A percentile compares a stretch with the other conserved stretches of the same genome.
Conservation (phyloP, 2,329 filamentous ascomycete species). For the Venturia nashicola region DNA sequence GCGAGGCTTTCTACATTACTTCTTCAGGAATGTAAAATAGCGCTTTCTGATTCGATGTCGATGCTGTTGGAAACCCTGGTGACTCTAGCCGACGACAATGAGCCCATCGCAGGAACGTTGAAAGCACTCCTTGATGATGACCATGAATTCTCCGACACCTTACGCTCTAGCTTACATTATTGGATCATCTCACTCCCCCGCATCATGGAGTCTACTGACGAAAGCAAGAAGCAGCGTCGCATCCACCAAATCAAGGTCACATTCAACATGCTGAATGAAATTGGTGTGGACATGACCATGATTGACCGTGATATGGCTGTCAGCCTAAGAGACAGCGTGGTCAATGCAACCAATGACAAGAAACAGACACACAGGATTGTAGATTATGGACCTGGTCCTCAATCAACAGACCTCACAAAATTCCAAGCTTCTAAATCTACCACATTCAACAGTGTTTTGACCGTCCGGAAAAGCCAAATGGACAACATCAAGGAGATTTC, state of each 20-base stretch:
- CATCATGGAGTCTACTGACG: constrained; percentile 73
- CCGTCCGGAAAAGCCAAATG: constrained; percentile 50
- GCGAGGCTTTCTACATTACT: constrained; percentile 60
- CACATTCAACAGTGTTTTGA: constrained; percentile 47
- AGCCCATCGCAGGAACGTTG: constrained; percentile 32
- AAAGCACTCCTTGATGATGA: constrained; percentile 52
- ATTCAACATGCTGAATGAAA: constrained; percentile 50
- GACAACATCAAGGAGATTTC: constrained; percentile 51
- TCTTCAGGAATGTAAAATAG: constrained; percentile 65
- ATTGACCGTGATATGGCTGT: constrained; percentile 55
- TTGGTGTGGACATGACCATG: constrained; percentile 52
- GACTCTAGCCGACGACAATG: constrained; percentile 46
- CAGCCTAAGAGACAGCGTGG: constrained; percentile 63
- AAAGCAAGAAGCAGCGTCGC: constrained; percentile 58
- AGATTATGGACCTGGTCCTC: not conserved
- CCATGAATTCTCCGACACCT: constrained; percentile 45
- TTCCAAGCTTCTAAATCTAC: constrained; percentile 14
- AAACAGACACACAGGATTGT: not conserved
- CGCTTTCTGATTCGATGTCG: constrained; percentile 54
- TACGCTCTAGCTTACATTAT: constrained; percentile 62
- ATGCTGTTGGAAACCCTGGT: constrained; percentile 76
- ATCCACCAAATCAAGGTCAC: constrained; percentile 68
- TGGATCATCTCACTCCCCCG: constrained; percentile 75
- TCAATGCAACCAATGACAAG: constrained; percentile 29
- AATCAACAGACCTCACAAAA: not conserved